These are phyloP conservation scores for Salvia splendens DNA, from an alignment of 257 asterid species.

Conservation along the genomic window DNA sequence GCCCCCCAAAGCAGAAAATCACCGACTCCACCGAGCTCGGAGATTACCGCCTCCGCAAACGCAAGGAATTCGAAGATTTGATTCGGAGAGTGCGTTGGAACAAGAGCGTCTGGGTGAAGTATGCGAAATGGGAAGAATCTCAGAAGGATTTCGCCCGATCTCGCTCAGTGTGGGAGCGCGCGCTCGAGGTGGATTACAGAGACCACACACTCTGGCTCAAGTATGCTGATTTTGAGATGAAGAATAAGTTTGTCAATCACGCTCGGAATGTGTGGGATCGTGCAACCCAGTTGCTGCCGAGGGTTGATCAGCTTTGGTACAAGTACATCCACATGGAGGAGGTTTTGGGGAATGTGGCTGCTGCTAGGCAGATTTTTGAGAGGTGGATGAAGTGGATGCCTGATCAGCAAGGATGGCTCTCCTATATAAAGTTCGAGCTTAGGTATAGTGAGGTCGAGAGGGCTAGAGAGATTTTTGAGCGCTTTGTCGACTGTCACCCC, in stretches of 20 bases:
- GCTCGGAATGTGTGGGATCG: constrained; percentile 92
- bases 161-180: constrained; percentile 94
- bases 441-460: constrained; percentile 80
- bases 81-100: constrained; percentile 89
- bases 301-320: constrained; percentile 91
- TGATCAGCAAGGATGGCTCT: constrained; percentile 88
- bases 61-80: constrained; percentile 73
- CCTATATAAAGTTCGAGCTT: constrained; percentile 78
- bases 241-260: constrained; percentile 71
- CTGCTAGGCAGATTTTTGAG: constrained; percentile 77
- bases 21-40: constrained; percentile 76
- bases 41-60: constrained; percentile 76
- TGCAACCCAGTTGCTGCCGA: constrained; percentile 67
- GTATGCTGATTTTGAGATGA: constrained; percentile 91
- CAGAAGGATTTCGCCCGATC: constrained; percentile 82
- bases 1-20: constrained; percentile 89
- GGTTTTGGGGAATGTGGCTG: constrained; percentile 78
- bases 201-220: constrained; percentile 89
- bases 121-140: constrained; percentile 92
- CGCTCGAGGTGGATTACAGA: constrained; percentile 78
- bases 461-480: constrained; percentile 71
- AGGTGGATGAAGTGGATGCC: constrained; percentile 95
- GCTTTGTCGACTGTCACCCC: constrained; percentile 71
- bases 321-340: constrained; percentile 96
- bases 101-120: constrained; percentile 86